Evolutionary conservation across 148 eudicot species (phyloP), one percentile per base, ranked within the genome.

Genomic region (Rhododendron mucronatum): DNA sequence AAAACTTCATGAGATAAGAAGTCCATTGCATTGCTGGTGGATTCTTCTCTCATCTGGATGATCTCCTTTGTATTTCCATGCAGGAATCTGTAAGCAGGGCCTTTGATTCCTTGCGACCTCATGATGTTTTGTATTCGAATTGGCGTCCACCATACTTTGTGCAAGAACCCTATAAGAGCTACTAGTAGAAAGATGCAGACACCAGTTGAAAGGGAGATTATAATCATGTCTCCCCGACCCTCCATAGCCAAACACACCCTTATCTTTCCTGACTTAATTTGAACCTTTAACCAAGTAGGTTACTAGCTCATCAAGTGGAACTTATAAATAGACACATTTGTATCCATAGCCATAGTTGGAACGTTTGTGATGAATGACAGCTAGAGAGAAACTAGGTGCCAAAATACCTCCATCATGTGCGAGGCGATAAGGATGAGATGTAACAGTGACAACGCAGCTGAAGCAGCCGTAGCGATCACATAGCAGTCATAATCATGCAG

Each of bases 1-100:
- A 57, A 85, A 37, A 82, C 8, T 14, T 82, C 30, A 82, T 88
- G 85, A 4, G 85, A 81, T 45, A 67, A 51, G 41, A 16, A 73
- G 3, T 79, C 84, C 78, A 82, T 74, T 10, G 85, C 50, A 8
- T 4, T 28, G 3, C 41, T 47, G 1, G 35, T 28, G 69, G 85
- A 57, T 85, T 88, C 78, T 1, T 65, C 20, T 26, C 3, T 77
- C 87, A 85, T 88, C 13, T 30, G 21, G n/a, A 83, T 12, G 44
- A 88, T 88, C 50, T 88, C 82, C 61, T 85, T 88, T 12, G 89
- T 88, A 55, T 73, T 88, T 4, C 89, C 87, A 65, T 81, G 47
- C 7, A 85, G 35, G 57, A 88, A 88, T 35, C 21, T 82, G 80
- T 88, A 88, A 23, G 87, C 21, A 82, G 87, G 83, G 15, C 89